phyloP scores from a whole-genome alignment of 2,329 filamentous ascomycete species.

The Ophiocordyceps australis region DNA sequence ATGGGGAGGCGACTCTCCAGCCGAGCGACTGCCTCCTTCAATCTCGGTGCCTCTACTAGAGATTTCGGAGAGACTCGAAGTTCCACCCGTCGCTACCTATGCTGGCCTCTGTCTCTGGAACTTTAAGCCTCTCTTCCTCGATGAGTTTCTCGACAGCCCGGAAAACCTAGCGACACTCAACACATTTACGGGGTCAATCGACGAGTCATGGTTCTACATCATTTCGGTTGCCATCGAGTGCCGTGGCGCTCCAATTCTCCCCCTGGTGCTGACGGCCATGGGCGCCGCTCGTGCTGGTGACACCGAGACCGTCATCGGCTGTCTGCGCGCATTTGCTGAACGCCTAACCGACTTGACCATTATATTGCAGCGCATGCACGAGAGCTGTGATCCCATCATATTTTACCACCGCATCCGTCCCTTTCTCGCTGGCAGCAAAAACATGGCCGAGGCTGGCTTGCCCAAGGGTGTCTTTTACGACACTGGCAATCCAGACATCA shows the following conservation, averaged over 20 bases:
- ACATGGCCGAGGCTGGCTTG: slow-evolving; percentile 88
- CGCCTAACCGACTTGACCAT: slow-evolving; percentile 67
- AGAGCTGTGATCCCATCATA: slow-evolving; percentile 81
- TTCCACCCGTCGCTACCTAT: slow-evolving; percentile 88
- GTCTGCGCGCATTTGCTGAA: slow-evolving; percentile 70
- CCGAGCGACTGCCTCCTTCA: slow-evolving; percentile 60
- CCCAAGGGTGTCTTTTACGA: slow-evolving; percentile 81
- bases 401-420: slow-evolving; percentile 96
- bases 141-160: slow-evolving; percentile 65
- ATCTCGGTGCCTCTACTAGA: slow-evolving; percentile 70
- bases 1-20: slow-evolving; percentile 77
- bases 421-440: slow-evolving; percentile 90
- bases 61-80: slow-evolving; percentile 60
- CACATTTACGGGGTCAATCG: slow-evolving; percentile 84
- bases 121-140: slow-evolving; percentile 76
- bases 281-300: slow-evolving; percentile 58
- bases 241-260: slow-evolving; percentile 69
- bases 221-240: slow-evolving; percentile 93
- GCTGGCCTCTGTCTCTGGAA: slow-evolving; percentile 91
- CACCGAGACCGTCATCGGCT: slow-evolving; percentile 51
- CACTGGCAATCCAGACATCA: slow-evolving; percentile 50
- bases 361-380: slow-evolving; percentile 78
- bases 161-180: slow-evolving; percentile 77
- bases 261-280: slow-evolving; percentile 79
- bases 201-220: slow-evolving; percentile 98